These are phyloP conservation scores for Pseudogymnoascus sp. DNA, from an alignment of 2,329 filamentous ascomycete species.

Conservation along the genomic window DNA sequence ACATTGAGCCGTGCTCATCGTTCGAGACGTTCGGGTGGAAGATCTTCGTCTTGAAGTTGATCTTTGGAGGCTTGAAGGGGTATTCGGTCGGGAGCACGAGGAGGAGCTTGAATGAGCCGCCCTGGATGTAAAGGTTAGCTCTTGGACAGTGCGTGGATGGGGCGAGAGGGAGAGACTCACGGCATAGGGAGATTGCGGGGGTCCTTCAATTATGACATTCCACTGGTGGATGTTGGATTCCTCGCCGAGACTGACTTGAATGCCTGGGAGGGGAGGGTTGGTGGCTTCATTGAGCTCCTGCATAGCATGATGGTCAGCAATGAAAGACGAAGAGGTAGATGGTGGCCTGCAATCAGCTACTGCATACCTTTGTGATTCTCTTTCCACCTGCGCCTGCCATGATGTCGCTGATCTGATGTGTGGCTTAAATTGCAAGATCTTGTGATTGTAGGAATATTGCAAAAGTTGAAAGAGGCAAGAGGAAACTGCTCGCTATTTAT, in stretches of 20 bases:
- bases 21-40: conserved; percentile 70
- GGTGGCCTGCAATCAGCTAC: background rate
- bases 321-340: background rate
- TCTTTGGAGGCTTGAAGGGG: conserved; percentile 63
- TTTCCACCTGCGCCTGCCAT: conserved; percentile 24
- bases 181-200: conserved; percentile 53
- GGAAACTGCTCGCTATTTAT: background rate
- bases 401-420: conserved; percentile 8
- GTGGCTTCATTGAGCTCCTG: conserved; percentile 55
- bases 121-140: conserved; percentile 30
- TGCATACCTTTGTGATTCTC: conserved; percentile 24
- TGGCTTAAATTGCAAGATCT: conserved; percentile 12
- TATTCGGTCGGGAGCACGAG: conserved; percentile 61
- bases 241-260: conserved; percentile 46
- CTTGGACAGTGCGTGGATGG: background rate
- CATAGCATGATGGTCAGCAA: conserved; percentile 10
- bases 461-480: background rate
- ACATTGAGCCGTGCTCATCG: conserved; percentile 67
- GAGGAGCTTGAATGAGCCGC: conserved; percentile 56
- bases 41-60: conserved; percentile 64
- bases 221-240: conserved; percentile 60
- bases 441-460: background rate
- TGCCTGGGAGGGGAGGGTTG: conserved; percentile 45
- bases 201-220: conserved; percentile 59
- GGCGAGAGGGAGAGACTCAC: conserved; percentile 36